A percentile compares a stretch with the other conserved stretches of the same genome.
Evolutionary conservation across 169 alveolate genomes (phyloP).

Genomic region (Blepharisma undulans): DNA sequence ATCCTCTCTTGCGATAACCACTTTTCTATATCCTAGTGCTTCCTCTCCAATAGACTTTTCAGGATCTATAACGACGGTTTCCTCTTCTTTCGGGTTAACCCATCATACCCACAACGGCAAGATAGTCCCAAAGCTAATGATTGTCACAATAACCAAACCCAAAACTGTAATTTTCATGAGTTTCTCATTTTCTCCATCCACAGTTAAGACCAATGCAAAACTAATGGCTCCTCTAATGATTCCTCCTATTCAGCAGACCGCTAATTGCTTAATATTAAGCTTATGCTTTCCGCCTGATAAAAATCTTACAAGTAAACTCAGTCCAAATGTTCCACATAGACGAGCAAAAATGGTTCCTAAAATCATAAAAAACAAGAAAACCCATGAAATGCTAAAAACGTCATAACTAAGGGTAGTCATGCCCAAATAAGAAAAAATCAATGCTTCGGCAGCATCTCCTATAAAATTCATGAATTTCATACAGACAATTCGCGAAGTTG

Average conservation of each 20-base stretch:
- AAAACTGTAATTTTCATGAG: neutral
- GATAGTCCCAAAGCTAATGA: neutral
- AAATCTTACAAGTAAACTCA: neutral
- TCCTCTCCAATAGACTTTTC: neutral
- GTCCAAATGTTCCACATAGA: slow-evolving; percentile 40
- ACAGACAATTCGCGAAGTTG: slow-evolving; percentile 50
- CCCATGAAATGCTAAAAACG: slow-evolving; percentile 14
- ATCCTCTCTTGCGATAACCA: neutral
- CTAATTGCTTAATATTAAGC: neutral
- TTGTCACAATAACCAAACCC: slow-evolving; percentile 17
- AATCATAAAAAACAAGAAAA: slow-evolving; percentile 40
- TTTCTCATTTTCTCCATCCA: slow-evolving; percentile 1
- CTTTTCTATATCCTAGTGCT: neutral
- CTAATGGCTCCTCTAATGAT: slow-evolving; percentile 57
- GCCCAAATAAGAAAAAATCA: slow-evolving; percentile 61
- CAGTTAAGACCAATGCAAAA: slow-evolving; percentile 43
- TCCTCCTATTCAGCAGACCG: slow-evolving; percentile 56
- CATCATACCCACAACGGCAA: slow-evolving; percentile 19
- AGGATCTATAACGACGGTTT: neutral
- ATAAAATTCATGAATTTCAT: slow-evolving; percentile 42
- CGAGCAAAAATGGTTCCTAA: slow-evolving; percentile 45
- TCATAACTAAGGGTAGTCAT: slow-evolving; percentile 41
- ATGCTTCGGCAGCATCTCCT: slow-evolving; percentile 61
- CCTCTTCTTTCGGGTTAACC: slow-evolving; percentile 7
- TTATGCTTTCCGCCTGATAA: slow-evolving; percentile 17